Conservation (phyloP, 2,329 filamentous ascomycete species). For the Arthrobotrys sphaeroides region DNA sequence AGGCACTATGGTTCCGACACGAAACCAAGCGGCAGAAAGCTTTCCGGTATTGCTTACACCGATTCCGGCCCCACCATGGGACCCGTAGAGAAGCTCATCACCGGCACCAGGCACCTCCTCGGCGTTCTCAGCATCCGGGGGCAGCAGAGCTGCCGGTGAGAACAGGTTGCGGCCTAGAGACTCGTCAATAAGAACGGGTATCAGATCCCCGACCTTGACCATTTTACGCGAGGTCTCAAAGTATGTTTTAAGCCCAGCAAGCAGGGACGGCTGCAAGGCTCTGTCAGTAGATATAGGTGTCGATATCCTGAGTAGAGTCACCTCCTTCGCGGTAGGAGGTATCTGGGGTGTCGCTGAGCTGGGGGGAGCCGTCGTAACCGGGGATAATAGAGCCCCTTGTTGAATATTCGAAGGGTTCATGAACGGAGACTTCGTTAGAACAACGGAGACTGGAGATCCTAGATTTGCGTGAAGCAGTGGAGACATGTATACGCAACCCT, state of each 20-base stretch:
- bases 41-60: conserved; percentile 60
- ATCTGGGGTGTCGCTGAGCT: conserved; percentile 67
- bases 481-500: conserved; percentile 74
- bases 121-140: conserved; percentile 49
- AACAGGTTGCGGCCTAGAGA: conserved; percentile 83
- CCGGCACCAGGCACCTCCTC: conserved; percentile 70
- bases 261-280: conserved; percentile 82
- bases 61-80: conserved; percentile 65
- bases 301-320: conserved; percentile 86
- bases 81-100: conserved; percentile 68
- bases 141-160: conserved; percentile 67
- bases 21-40: conserved; percentile 85
- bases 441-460: conserved; percentile 61
- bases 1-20: conserved; percentile 76
- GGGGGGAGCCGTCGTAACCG: conserved; percentile 63
- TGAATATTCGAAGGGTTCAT: conserved; percentile 43
- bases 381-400: conserved; percentile 53
- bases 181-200: conserved; percentile 89
- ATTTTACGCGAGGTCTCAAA: conserved; percentile 85
- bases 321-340: conserved; percentile 73
- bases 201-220: conserved; percentile 84
- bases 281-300: conserved; percentile 89
- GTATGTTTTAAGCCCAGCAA: conserved; percentile 85
- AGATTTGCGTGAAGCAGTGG: conserved; percentile 89
- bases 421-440: conserved; percentile 50